Conservation (phyloP, 768 basidiomycete genomes). For the Arthromyces matolae region DNA sequence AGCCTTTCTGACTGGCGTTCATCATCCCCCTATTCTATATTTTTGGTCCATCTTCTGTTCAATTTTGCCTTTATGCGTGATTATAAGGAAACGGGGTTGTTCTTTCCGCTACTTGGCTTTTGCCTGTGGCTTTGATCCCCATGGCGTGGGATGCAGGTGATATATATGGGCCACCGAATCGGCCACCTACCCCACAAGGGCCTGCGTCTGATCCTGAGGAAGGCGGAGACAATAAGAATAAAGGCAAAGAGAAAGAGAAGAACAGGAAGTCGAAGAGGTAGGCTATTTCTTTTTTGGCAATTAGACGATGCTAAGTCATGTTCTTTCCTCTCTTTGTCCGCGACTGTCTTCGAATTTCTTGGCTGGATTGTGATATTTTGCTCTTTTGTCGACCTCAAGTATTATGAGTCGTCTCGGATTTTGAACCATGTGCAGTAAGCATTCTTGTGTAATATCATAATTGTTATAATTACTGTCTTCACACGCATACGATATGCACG, state of each 20-base stretch:
- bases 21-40: not conserved
- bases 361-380: too few relatives aligned
- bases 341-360: not conserved
- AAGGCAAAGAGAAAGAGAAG: constrained; percentile 4
- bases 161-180: constrained; percentile 29
- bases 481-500: too few relatives aligned
- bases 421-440: too few relatives aligned
- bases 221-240: not conserved
- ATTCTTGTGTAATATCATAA: too few relatives aligned
- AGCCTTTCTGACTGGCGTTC: not conserved
- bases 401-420: constrained; percentile 6
- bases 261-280: constrained; percentile 10
- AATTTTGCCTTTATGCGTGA: too few relatives aligned
- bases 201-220: not conserved
- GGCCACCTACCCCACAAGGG: constrained; percentile 5
- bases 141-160: constrained; percentile 64
- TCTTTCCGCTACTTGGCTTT: constrained; percentile 77
- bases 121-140: constrained; percentile 73
- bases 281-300: not conserved
- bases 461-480: too few relatives aligned
- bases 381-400: too few relatives aligned
- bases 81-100: constrained; percentile 84
- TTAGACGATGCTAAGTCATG: not conserved
- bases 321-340: not conserved
- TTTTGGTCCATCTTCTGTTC: too few relatives aligned